These are phyloP conservation scores for Trypanosoma scelopori DNA, from an alignment of 208 protist species.

Conservation along the genomic window DNA sequence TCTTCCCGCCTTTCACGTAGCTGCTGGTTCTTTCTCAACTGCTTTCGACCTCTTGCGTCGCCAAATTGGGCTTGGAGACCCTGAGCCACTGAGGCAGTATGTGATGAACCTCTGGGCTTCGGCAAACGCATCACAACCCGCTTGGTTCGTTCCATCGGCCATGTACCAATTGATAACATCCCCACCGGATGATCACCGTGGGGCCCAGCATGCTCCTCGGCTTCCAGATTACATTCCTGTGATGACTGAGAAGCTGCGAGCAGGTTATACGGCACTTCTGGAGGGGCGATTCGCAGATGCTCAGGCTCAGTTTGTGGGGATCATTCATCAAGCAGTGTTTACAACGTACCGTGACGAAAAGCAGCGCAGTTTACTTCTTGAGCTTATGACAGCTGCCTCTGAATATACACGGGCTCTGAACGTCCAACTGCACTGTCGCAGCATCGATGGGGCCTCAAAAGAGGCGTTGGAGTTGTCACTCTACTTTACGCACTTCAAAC, in stretches of 20 bases:
- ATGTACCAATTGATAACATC: constrained; percentile 43
- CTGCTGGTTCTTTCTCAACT: constrained; percentile 93
- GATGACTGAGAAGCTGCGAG: constrained; percentile 62
- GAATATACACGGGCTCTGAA: constrained; percentile 76
- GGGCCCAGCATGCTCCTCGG: constrained; percentile 37
- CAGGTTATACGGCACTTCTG: constrained; percentile 85
- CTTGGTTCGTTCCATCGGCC: constrained; percentile 35
- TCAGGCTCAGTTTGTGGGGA: constrained; percentile 66
- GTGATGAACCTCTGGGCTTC: constrained; percentile 88
- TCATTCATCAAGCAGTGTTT: constrained; percentile 84
- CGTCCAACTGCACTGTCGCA: constrained; percentile 79
- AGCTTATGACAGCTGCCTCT: constrained; percentile 54
- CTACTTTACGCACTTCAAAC: constrained; percentile 98
- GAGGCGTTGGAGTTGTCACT: constrained; percentile 92
- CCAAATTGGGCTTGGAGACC: constrained; percentile 93
- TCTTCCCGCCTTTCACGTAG: constrained; percentile 92
- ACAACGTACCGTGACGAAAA: constrained; percentile 70
- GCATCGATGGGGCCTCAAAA: constrained; percentile 39
- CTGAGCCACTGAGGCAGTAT: constrained; percentile 80
- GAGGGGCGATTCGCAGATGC: constrained; percentile 93
- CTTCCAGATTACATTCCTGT: constrained; percentile 64
- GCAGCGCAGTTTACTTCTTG: constrained; percentile 43
- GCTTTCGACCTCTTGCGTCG: constrained; percentile 89
- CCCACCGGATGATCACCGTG: constrained; percentile 40
- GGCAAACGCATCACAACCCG: constrained; percentile 61